Evolutionary conservation across 345 rosid species (phyloP).

Genomic region (Durio zibethinus): DNA sequence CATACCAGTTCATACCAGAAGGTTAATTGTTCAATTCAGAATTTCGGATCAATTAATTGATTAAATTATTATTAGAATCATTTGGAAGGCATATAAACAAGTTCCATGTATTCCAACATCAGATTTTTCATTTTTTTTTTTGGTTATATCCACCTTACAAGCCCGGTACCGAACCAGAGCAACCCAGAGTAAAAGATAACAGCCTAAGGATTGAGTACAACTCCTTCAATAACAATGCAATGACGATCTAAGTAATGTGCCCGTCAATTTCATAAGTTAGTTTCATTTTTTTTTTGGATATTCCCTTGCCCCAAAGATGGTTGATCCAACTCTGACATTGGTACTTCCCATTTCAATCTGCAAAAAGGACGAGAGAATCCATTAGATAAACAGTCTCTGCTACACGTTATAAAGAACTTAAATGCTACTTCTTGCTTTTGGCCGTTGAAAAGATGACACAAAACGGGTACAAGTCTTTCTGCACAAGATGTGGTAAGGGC

Average conservation of each 20-base stretch:
- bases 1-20: neutral
- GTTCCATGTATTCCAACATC: neutral
- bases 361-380: slow-evolving; percentile 1
- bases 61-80: neutral
- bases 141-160: neutral
- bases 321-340: slow-evolving; percentile 87
- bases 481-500: neutral
- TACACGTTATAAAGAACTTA: neutral
- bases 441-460: neutral
- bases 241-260: neutral
- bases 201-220: neutral
- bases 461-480: neutral
- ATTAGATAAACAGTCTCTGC: neutral
- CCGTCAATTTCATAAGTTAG: neutral
- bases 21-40: neutral
- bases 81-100: neutral
- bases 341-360: slow-evolving; percentile 96
- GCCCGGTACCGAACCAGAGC: neutral
- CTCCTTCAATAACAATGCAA: neutral
- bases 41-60: neutral
- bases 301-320: slow-evolving; percentile 88
- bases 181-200: neutral
- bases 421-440: neutral
- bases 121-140: neutral
- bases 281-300: slow-evolving; percentile 55